Base-by-base conservation (phyloP, 2,329 filamentous ascomycete genomes). In the Lasiodiplodia sp. region DNA sequence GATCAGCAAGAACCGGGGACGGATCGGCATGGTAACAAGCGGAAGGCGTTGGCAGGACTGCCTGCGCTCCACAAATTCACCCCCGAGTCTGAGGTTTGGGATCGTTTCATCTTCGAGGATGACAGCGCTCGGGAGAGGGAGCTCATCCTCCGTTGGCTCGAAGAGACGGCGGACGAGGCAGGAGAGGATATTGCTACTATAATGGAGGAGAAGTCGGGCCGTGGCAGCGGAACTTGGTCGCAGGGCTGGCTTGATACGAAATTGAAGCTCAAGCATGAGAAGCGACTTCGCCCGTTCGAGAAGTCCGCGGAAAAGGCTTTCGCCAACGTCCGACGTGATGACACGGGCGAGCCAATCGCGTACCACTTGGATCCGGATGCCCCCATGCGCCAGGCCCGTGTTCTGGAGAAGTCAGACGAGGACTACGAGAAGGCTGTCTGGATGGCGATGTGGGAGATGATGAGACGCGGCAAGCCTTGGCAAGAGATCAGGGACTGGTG, bases 281-380 rank as follows among this genome's bases (percentile, higher is more conserved):
- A 98, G 83, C 90, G 91, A 69, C 82, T 96, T 72, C 87, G 92
- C 69, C 87, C 88, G 34, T 90, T 87, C 84, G 57, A 69, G 21
- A 55, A 40, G 40, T 3, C 84, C 89, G 60, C 77, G 86, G 71
- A 90, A 84, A 64, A 52, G n/a, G 47, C 60, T 18, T 74, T 84
- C 84, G 51, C 67, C 12, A 52, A 65, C 60, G 38, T 82, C 38
- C 77, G 79, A 69, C 78, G 80, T 53, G 72, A 74, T 52, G 77
- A 80, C 67, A 73, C 83, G 82, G 73, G 88, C 86, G 31, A 88
- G 88, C 67, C 86, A 6, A 81, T 97, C 2, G 89, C 97, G 66
- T 96, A 93, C 0, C 93, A 97, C 73, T 85, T 99, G 40, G 96
- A 99, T 75, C 96, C 96, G 0, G 96, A 99, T 82, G 93, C 94